These are phyloP conservation scores for Vitis rupestris DNA, from an alignment of 164 flowering plant genomes.

Conservation along the genomic window DNA sequence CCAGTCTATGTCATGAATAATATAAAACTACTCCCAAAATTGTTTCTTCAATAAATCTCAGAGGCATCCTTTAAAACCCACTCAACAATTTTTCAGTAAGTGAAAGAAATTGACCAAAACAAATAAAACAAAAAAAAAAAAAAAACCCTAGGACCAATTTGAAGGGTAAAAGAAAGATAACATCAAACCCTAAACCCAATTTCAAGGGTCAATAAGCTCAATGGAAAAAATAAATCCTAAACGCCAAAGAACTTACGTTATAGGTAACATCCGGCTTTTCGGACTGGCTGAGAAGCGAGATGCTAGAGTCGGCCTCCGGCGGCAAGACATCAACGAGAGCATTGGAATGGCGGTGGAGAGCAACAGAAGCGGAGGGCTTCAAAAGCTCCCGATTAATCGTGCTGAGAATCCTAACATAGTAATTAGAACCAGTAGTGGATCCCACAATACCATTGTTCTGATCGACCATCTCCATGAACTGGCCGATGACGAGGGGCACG, in stretches of 20 bases:
- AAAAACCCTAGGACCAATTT: conserved; percentile 4
- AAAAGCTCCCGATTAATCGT: conserved; percentile 79
- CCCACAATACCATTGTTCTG: conserved; percentile 95
- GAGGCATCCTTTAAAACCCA: too few relatives aligned
- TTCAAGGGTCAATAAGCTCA: background rate
- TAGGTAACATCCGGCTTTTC: conserved; percentile 97
- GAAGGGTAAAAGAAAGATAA: background rate
- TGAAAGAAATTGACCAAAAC: too few relatives aligned
- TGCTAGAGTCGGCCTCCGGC: conserved; percentile 94
- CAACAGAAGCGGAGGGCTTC: conserved; percentile 91
- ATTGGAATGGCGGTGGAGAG: conserved; percentile 87
- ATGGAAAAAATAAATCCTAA: conserved; percentile 9
- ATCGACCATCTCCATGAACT: conserved; percentile 96
- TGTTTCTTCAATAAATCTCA: too few relatives aligned
- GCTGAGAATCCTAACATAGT: conserved; percentile 70
- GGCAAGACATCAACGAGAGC: conserved; percentile 94
- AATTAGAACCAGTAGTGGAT: conserved; percentile 86
- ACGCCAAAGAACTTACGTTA: conserved; percentile 43
- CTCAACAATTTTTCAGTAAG: too few relatives aligned
- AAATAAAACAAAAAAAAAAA: background rate
- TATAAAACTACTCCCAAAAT: too few relatives aligned
- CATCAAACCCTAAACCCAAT: conserved; percentile 10
- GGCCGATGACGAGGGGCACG: conserved; percentile 93
- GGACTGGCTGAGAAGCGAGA: conserved; percentile 85
- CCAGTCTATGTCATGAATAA: too few relatives aligned